phyloP scores from a whole-genome alignment of 2,329 filamentous ascomycete species.

The Monosporascus sp. region DNA sequence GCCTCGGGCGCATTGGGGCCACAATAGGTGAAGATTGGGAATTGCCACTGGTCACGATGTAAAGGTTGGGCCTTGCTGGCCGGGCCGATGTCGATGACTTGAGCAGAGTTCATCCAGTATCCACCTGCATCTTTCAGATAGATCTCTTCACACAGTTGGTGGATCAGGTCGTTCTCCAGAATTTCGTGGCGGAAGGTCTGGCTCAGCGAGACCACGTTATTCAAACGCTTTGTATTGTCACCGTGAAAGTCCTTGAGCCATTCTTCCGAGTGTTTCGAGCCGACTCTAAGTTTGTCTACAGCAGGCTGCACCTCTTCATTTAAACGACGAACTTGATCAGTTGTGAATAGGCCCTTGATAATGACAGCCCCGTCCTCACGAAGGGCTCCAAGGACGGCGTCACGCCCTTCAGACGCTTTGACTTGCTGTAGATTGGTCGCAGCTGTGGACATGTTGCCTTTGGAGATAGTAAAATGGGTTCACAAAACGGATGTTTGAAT shows the following conservation, averaged over 20 bases:
- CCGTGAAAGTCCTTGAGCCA: slow-evolving; percentile 20
- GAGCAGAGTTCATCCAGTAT: slow-evolving; percentile 21
- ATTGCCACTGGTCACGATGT: slow-evolving; percentile 24
- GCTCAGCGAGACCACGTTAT: slow-evolving; percentile 17
- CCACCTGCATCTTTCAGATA: slow-evolving; percentile 19
- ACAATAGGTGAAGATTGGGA: slow-evolving; percentile 18
- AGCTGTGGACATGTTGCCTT: slow-evolving; percentile 3
- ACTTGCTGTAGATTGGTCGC: slow-evolving; percentile 9
- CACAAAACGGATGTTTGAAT: neutral
- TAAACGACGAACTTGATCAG: slow-evolving; percentile 13
- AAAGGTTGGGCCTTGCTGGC: slow-evolving; percentile 19
- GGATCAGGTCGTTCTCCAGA: slow-evolving; percentile 24
- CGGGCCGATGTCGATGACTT: slow-evolving; percentile 19
- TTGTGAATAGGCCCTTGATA: slow-evolving; percentile 20
- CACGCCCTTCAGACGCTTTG: slow-evolving; percentile 7
- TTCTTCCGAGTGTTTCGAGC: slow-evolving; percentile 14
- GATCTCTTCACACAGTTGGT: slow-evolving; percentile 18
- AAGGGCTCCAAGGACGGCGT: slow-evolving; percentile 7
- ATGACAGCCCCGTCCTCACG: slow-evolving; percentile 20
- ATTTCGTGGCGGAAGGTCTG: slow-evolving; percentile 21
- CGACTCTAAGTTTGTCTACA: slow-evolving; percentile 11
- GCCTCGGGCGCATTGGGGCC: slow-evolving; percentile 21
- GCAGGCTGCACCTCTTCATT: slow-evolving; percentile 19
- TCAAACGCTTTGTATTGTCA: slow-evolving; percentile 20
- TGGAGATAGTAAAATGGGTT: neutral